Evolutionary conservation across 768 basidiomycete species (phyloP).

Genomic region (Xanthoconium purpureum): DNA sequence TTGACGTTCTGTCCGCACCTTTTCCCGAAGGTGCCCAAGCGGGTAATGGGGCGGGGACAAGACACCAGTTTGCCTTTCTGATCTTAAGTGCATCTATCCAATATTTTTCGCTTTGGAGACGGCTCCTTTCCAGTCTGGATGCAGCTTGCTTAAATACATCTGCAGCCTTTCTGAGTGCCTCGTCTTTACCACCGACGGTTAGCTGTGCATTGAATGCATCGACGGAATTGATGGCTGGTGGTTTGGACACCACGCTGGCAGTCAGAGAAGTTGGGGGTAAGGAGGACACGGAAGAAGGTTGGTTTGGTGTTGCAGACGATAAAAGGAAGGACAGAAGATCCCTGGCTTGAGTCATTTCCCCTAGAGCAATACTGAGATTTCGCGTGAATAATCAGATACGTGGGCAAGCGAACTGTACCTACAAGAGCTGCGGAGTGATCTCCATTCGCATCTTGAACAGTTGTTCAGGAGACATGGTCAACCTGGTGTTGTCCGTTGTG

Average conservation of each 20-base stretch:
- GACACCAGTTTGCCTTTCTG: slow-evolving; percentile 73
- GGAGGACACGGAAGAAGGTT: slow-evolving; percentile 27
- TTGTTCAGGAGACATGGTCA: slow-evolving; percentile 71
- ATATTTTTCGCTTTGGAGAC: slow-evolving; percentile 64
- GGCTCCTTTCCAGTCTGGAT: slow-evolving; percentile 61
- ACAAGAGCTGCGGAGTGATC: slow-evolving; percentile 71
- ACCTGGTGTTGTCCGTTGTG: slow-evolving; percentile 28
- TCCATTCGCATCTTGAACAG: slow-evolving; percentile 70
- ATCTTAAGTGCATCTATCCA: slow-evolving; percentile 82
- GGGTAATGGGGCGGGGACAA: slow-evolving; percentile 77
- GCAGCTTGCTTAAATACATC: slow-evolving; percentile 68
- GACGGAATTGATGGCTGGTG: slow-evolving; percentile 60
- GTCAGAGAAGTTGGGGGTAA: slow-evolving; percentile 42
- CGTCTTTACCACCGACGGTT: slow-evolving; percentile 76
- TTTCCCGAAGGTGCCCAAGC: slow-evolving; percentile 67
- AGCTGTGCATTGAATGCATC: slow-evolving; percentile 72
- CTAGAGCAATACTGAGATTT: slow-evolving; percentile 58
- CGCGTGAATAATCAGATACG: slow-evolving; percentile 13
- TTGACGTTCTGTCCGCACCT: slow-evolving; percentile 75
- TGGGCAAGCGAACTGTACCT: slow-evolving; percentile 32
- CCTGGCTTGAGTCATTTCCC: slow-evolving; percentile 76
- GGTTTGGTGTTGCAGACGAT: slow-evolving; percentile 38
- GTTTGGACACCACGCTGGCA: slow-evolving; percentile 65
- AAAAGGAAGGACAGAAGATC: slow-evolving; percentile 66
- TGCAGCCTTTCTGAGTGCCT: slow-evolving; percentile 71